phyloP scores from a whole-genome alignment of 164 flowering plant genomes.

The Magnolia kwangsiensis region DNA sequence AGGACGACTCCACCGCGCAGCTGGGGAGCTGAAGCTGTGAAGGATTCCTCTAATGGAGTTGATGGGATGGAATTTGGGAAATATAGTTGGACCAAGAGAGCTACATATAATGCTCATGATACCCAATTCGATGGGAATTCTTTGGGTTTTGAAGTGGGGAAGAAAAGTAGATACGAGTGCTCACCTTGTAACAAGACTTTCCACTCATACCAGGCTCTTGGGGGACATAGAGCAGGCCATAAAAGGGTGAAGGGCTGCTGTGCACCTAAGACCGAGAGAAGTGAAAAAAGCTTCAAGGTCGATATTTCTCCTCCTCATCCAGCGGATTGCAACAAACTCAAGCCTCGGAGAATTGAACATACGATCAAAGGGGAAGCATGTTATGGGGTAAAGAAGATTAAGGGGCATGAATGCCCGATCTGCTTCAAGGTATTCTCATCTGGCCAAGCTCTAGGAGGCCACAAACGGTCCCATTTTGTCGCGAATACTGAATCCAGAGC shows the following conservation, averaged over 20 bases:
- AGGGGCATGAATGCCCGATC: constrained; percentile 53
- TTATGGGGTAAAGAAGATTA: constrained; percentile 28
- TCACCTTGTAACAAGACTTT: constrained; percentile 43
- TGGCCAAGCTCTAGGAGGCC: constrained; percentile 76
- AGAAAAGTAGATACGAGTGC: constrained; percentile 38
- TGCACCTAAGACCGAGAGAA: constrained; percentile 33
- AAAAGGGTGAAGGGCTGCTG: constrained; percentile 30
- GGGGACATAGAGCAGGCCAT: constrained; percentile 53
- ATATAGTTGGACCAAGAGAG: constrained; percentile 24
- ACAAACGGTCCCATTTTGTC: constrained; percentile 58
- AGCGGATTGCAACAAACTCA: constrained; percentile 16
- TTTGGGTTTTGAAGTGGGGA: constrained; percentile 12
- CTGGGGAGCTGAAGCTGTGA: constrained; percentile 8
- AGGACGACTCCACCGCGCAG: background rate
- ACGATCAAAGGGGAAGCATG: constrained; percentile 18
- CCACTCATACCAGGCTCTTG: constrained; percentile 50
- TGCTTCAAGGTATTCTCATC: constrained; percentile 55
- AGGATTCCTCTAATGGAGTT: constrained; percentile 7
- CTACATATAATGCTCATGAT: constrained; percentile 11
- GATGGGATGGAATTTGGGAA: constrained; percentile 17
- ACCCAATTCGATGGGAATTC: constrained; percentile 17
- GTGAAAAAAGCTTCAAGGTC: constrained; percentile 36
- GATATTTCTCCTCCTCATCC: constrained; percentile 19
- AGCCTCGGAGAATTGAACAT: background rate
- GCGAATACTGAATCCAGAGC: constrained; percentile 26